These are phyloP conservation scores for Aspergillus baeticus DNA, from an alignment of 495 filamentous ascomycete genomes.

Conservation along the genomic window DNA sequence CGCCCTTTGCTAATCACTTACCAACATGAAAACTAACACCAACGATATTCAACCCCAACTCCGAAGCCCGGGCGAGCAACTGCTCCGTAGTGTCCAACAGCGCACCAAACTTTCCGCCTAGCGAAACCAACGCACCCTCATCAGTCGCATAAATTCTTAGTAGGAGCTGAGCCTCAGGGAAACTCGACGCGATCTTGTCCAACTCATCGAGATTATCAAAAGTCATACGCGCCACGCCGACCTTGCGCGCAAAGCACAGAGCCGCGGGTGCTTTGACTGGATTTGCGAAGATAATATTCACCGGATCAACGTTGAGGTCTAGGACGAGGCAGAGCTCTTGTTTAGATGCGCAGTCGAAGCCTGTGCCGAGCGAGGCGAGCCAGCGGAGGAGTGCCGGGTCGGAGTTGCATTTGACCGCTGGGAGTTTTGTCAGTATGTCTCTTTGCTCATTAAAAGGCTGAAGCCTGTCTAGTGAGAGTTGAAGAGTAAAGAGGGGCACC, in stretches of 20 bases:
- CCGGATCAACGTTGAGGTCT: conserved; percentile 28
- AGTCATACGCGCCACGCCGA: conserved; percentile 25
- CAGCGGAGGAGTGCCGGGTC: conserved; percentile 25
- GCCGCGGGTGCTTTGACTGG: conserved; percentile 29
- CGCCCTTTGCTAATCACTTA: no score
- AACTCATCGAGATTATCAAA: conserved; percentile 39
- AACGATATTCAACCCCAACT: conserved; percentile 27
- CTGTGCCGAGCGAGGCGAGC: conserved; percentile 25
- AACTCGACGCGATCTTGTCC: conserved; percentile 26
- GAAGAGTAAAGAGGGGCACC: conserved; percentile 2
- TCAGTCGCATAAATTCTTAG: conserved; percentile 33
- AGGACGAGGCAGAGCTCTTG: conserved; percentile 28
- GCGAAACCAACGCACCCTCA: conserved; percentile 19
- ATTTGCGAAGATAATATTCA: conserved; percentile 32
- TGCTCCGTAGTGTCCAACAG: conserved; percentile 16
- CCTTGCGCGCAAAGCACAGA: conserved; percentile 19
- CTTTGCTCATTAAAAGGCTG: no score
- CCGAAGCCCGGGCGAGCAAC: conserved; percentile 22
- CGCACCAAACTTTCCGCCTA: conserved; percentile 35
- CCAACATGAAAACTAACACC: conserved; percentile 40
- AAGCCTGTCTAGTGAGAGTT: no score
- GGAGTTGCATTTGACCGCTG: conserved; percentile 40
- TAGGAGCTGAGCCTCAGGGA: conserved; percentile 26
- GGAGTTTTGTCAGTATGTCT: background rate
- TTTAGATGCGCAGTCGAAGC: conserved; percentile 37